Conservation (phyloP, 2,329 filamentous ascomycete genomes). For the Calonectria multiphialidica region DNA sequence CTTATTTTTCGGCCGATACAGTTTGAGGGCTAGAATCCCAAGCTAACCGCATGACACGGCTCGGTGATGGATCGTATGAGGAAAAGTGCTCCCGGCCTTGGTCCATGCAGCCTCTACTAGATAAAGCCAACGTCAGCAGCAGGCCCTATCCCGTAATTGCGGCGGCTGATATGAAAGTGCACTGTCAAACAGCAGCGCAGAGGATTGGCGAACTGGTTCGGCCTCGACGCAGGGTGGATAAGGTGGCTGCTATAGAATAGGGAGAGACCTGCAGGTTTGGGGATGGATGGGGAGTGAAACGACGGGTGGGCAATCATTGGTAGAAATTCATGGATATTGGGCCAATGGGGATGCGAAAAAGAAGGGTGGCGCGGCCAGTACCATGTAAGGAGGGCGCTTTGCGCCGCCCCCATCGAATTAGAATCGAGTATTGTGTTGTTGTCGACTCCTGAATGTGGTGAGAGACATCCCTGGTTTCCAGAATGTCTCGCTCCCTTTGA, state of each 20-base stretch:
- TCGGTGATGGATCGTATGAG: conserved; percentile 1
- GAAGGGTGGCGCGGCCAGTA: conserved; percentile 27
- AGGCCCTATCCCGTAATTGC: conserved; percentile 27
- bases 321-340: conserved; percentile 33
- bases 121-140: conserved; percentile 38
- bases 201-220: conserved; percentile 43
- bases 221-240: conserved; percentile 31
- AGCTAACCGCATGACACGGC: neutral
- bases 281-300: conserved; percentile 38
- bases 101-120: conserved; percentile 23
- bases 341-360: conserved; percentile 35
- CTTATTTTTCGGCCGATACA: conserved; percentile 21
- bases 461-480: conserved; percentile 27
- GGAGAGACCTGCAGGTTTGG: conserved; percentile 39
- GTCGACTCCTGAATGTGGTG: conserved; percentile 15
- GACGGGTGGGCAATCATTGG: conserved; percentile 36
- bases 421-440: conserved; percentile 6
- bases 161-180: conserved; percentile 30
- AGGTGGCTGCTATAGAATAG: conserved; percentile 27
- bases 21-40: conserved; percentile 1
- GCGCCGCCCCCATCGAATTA: conserved; percentile 36
- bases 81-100: conserved; percentile 1
- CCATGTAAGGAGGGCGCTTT: conserved; percentile 36
- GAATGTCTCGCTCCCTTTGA: conserved; percentile 28
- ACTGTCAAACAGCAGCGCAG: conserved; percentile 11